Evolutionary conservation across 2,329 filamentous ascomycete species (phyloP).

Genomic region (Botryotinia calthae): DNA sequence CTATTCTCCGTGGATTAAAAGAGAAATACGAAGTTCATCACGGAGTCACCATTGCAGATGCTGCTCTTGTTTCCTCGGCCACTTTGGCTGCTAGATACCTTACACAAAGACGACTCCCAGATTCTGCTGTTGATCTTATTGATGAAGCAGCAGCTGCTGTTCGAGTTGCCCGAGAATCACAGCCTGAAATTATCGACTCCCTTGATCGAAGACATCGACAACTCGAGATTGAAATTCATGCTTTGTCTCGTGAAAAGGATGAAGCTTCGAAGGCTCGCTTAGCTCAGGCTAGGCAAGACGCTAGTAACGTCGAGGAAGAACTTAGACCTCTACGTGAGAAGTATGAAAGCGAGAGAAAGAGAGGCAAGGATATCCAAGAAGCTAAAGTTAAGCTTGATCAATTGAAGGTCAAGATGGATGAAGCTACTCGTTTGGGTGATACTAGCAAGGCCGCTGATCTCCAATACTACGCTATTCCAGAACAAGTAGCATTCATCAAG

Average conservation of each 20-base stretch:
- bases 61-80: conserved; percentile 87
- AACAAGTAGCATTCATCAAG: conserved; percentile 78
- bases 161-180: conserved; percentile 89
- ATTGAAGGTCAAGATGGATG: conserved; percentile 86
- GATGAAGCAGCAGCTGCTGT: conserved; percentile 98
- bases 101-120: conserved; percentile 83
- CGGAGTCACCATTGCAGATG: conserved; percentile 93
- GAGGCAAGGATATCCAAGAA: conserved; percentile 88
- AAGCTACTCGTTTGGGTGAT: conserved; percentile 85
- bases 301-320: conserved; percentile 92
- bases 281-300: conserved; percentile 79
- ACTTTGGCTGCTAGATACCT: conserved; percentile 91
- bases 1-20: conserved; percentile 96
- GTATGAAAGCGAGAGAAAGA: conserved; percentile 89
- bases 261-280: conserved; percentile 85
- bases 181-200: conserved; percentile 92
- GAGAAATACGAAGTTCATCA: conserved; percentile 98
- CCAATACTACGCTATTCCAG: conserved; percentile 95
- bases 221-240: conserved; percentile 95
- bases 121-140: conserved; percentile 94
- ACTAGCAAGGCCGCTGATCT: conserved; percentile 87
- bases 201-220: conserved; percentile 87
- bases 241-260: conserved; percentile 89
- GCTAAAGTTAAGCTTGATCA: conserved; percentile 93
- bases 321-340: conserved; percentile 88